Percentiles rank a stretch among this genome's conserved stretches.
These are phyloP conservation scores for Asclepias syriaca DNA, from an alignment of 257 asterid species.

Conservation along the genomic window DNA sequence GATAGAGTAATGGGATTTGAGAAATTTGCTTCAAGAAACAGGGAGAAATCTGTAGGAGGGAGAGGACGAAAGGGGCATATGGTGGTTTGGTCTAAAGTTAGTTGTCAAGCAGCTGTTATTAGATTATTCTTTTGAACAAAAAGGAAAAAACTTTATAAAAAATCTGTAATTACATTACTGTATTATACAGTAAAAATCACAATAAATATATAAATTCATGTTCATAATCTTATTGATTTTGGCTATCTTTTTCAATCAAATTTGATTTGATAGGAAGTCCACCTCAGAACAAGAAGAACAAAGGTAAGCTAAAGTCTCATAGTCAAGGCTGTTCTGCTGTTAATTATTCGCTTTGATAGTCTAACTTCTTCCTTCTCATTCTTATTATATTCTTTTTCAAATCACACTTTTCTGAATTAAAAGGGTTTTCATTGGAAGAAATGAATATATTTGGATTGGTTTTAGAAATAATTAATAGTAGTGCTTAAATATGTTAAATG, in stretches of 20 bases:
- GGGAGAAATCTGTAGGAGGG: conserved; percentile 8
- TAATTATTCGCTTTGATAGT: neutral
- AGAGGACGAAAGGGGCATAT: neutral
- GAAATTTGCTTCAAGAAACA: conserved; percentile 34
- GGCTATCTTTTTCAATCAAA: neutral
- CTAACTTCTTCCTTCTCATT: conserved; percentile 3
- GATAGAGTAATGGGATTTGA: conserved; percentile 19
- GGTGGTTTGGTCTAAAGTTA: conserved; percentile 17
- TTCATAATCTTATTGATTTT: too few relatives aligned
- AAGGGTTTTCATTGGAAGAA: too few relatives aligned
- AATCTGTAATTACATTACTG: neutral
- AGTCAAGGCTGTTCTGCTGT: conserved; percentile 15
- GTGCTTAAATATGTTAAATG: neutral
- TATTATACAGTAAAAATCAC: neutral
- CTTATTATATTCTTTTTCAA: too few relatives aligned
- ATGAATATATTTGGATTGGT: neutral
- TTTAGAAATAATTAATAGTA: neutral
- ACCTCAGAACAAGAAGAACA: neutral
- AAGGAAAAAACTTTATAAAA: neutral
- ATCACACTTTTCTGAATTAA: too few relatives aligned
- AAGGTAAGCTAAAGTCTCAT: conserved; percentile 12
- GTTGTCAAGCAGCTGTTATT: conserved; percentile 24
- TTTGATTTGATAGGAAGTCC: conserved; percentile 14
- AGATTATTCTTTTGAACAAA: neutral
- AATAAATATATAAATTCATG: neutral